These are phyloP conservation scores for Purpureocillium lavendulum DNA, from an alignment of 2,329 filamentous ascomycete genomes.

Conservation along the genomic window DNA sequence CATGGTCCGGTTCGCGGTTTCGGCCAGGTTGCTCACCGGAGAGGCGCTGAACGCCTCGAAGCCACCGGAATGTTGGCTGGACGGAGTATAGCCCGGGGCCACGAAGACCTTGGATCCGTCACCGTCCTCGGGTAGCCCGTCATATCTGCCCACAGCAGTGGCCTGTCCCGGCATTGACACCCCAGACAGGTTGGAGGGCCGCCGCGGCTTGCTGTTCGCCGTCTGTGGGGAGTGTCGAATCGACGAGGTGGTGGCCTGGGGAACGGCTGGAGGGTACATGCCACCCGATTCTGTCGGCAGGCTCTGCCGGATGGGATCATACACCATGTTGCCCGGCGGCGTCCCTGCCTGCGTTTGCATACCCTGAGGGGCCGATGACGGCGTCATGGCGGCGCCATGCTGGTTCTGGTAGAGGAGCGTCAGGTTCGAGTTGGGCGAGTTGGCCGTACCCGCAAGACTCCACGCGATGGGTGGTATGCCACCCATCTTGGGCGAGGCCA, in stretches of 20 bases:
- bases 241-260: conserved; percentile 40
- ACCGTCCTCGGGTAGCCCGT: conserved; percentile 17
- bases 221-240: conserved; percentile 33
- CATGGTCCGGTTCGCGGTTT: conserved; percentile 10
- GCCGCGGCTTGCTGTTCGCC: conserved; percentile 11
- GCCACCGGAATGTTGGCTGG: conserved; percentile 30
- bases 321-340: conserved; percentile 50
- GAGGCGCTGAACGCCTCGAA: conserved; percentile 37
- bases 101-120: conserved; percentile 25
- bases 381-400: conserved; percentile 4
- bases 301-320: conserved; percentile 50
- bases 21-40: conserved; percentile 30
- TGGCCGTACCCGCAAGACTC: conserved; percentile 81
- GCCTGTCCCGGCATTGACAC: conserved; percentile 11
- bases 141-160: conserved; percentile 16
- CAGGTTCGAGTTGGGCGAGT: conserved; percentile 75
- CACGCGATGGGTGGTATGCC: conserved; percentile 56
- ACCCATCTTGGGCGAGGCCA: conserved; percentile 38
- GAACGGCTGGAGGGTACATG: conserved; percentile 41
- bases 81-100: conserved; percentile 27
- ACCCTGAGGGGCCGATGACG: conserved; percentile 3
- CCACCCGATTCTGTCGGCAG: conserved; percentile 34
- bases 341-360: conserved; percentile 30
- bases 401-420: conserved; percentile 67
- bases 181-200: conserved; percentile 13